phyloP scores from a whole-genome alignment of 495 filamentous ascomycete species.

The Elaphomyces granulatus region DNA sequence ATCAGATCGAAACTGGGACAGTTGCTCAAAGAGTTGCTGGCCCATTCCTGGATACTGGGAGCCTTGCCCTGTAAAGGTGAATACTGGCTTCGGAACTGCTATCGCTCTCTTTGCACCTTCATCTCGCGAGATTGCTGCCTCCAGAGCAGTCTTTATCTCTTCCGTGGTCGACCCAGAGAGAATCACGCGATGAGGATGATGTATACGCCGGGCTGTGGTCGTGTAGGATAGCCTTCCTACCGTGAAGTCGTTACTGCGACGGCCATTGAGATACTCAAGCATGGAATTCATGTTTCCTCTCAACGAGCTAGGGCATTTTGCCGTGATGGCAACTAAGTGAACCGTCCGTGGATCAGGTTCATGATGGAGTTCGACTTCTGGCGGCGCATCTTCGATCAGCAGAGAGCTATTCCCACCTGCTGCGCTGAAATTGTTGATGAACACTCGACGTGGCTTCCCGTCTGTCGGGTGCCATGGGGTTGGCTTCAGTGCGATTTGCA shows the following conservation, averaged over 20 bases:
- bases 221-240: conserved; percentile 57
- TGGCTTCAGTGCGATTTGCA: conserved; percentile 13
- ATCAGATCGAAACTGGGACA: conserved; percentile 36
- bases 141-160: conserved; percentile 12
- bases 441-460: conserved; percentile 12
- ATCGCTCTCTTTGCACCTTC: conserved; percentile 12
- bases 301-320: conserved; percentile 16
- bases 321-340: conserved; percentile 20
- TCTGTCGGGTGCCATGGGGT: conserved; percentile 12
- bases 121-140: conserved; percentile 4
- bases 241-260: conserved; percentile 7
- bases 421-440: conserved; percentile 28
- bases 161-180: conserved; percentile 32
- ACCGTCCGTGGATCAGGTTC: conserved; percentile 6
- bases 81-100: conserved; percentile 30
- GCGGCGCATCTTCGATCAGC: conserved; percentile 24
- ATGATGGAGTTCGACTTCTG: neutral
- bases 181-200: conserved; percentile 58
- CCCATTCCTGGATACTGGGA: conserved; percentile 44
- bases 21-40: conserved; percentile 35
- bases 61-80: conserved; percentile 38
- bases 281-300: conserved; percentile 16
- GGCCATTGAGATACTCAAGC: conserved; percentile 12
- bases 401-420: conserved; percentile 32
- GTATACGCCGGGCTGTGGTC: conserved; percentile 64